Conservation (phyloP, 768 basidiomycete genomes). For the Gelatoporia subvermispora region DNA sequence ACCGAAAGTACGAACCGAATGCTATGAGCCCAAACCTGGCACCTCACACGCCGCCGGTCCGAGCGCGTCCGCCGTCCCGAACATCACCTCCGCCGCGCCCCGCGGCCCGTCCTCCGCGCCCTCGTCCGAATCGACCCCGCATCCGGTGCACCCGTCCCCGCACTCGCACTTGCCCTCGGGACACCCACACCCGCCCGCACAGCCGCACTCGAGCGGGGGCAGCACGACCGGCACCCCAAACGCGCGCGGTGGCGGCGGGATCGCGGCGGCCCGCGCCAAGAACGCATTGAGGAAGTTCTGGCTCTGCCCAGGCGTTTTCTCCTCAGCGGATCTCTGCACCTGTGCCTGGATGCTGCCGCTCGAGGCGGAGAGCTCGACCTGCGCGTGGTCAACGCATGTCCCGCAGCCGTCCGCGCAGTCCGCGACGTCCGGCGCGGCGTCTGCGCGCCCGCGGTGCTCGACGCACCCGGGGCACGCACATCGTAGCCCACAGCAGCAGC, state of each 20-base stretch:
- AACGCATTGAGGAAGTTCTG: constrained; percentile 56
- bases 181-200: constrained; percentile 58
- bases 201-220: constrained; percentile 61
- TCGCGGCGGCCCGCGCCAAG: constrained; percentile 61
- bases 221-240: constrained; percentile 43
- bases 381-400: constrained; percentile 54
- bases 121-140: constrained; percentile 29
- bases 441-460: constrained; percentile 55
- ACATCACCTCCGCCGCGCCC: not conserved
- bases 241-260: constrained; percentile 59
- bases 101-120: not conserved
- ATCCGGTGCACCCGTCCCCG: constrained; percentile 51
- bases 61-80: no score
- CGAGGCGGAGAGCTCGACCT: constrained; percentile 32
- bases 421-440: constrained; percentile 33
- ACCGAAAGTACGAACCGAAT: no score
- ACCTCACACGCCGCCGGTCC: no score
- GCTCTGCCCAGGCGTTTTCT: constrained; percentile 7
- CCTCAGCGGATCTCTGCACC: not conserved
- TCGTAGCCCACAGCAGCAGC: constrained; percentile 65
- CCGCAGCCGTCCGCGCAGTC: constrained; percentile 50
- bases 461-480: constrained; percentile 74
- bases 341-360: not conserved
- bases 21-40: no score
- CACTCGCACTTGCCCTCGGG: constrained; percentile 51